These are phyloP conservation scores for Xylariaceae sp. DNA, from an alignment of 2,329 filamentous ascomycete genomes.

Conservation along the genomic window DNA sequence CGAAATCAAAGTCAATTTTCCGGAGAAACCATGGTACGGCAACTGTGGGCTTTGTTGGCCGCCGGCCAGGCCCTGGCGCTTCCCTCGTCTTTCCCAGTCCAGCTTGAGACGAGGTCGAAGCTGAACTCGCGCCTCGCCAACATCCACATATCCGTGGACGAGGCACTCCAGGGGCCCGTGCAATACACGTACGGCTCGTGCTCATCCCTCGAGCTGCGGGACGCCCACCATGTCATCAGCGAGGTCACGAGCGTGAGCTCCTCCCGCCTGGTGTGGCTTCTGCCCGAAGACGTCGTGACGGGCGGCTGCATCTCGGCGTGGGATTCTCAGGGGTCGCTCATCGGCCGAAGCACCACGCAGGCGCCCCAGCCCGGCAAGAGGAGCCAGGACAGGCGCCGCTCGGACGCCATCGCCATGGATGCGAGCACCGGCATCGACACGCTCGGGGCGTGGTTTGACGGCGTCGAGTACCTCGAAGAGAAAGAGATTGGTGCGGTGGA, in stretches of 20 bases:
- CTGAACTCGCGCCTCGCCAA: constrained; percentile 28
- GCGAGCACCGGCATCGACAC: constrained; percentile 40
- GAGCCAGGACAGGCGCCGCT: constrained; percentile 17
- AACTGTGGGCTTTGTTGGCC: background rate
- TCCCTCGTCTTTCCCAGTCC: constrained; percentile 18
- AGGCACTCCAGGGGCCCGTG: constrained; percentile 18
- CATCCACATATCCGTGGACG: constrained; percentile 21
- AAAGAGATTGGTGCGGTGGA: constrained; percentile 46
- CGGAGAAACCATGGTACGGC: background rate
- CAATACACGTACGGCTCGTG: constrained; percentile 28
- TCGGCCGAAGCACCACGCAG: constrained; percentile 30
- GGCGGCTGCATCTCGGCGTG: constrained; percentile 35
- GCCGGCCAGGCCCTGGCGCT: constrained; percentile 1
- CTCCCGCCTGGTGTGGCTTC: constrained; percentile 27
- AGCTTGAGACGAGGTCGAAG: constrained; percentile 27
- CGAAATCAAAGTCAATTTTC: too few relatives aligned
- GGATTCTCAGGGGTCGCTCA: constrained; percentile 20
- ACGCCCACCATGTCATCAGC: constrained; percentile 22
- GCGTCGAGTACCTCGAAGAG: constrained; percentile 48
- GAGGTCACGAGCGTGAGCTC: constrained; percentile 12
- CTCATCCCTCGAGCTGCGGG: constrained; percentile 6
- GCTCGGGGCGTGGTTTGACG: constrained; percentile 58
- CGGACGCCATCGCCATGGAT: constrained; percentile 36
- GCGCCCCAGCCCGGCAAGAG: constrained; percentile 20
- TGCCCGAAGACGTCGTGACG: constrained; percentile 22